phyloP scores from a whole-genome alignment of 257 asterid genomes.

The Avicennia marina region DNA sequence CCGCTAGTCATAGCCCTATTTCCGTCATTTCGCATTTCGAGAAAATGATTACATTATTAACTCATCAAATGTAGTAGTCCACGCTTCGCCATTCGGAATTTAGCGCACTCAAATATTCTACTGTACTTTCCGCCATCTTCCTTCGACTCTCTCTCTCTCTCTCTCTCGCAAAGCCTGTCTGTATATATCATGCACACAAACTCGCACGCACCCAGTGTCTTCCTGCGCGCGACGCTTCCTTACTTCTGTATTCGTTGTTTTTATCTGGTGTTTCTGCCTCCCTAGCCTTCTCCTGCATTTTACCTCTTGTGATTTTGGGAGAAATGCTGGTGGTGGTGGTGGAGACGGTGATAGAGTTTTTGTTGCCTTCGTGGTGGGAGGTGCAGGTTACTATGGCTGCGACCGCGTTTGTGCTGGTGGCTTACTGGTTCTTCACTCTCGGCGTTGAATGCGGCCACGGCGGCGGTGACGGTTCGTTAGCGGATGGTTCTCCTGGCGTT shows the following conservation, averaged over 20 bases:
- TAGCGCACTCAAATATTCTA: background rate
- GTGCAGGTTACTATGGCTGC: constrained; percentile 69
- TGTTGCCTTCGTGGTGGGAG: constrained; percentile 89
- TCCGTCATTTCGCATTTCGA: constrained; percentile 22
- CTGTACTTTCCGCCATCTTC: background rate
- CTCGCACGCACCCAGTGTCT: constrained; percentile 15
- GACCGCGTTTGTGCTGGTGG: constrained; percentile 51
- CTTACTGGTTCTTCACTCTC: constrained; percentile 52
- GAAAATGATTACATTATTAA: no score
- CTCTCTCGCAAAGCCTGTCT: constrained; percentile 15
- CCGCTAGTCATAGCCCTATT: background rate
- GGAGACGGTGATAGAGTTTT: constrained; percentile 39
- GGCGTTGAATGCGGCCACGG: no score
- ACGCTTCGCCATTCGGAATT: background rate
- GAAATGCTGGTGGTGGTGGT: constrained; percentile 31
- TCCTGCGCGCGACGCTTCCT: constrained; percentile 13
- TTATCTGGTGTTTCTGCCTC: background rate
- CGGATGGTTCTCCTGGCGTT: constrained; percentile 14
- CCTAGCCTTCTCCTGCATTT: background rate
- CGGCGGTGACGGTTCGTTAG: constrained; percentile 31
- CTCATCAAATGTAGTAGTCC: no score
- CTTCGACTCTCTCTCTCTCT: no score
- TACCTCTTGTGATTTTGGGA: constrained; percentile 2
- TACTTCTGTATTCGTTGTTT: constrained; percentile 7
- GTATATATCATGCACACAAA: constrained; percentile 36